Conservation (phyloP, 208 protist species). For the Jaenimonas drosophilae region DNA sequence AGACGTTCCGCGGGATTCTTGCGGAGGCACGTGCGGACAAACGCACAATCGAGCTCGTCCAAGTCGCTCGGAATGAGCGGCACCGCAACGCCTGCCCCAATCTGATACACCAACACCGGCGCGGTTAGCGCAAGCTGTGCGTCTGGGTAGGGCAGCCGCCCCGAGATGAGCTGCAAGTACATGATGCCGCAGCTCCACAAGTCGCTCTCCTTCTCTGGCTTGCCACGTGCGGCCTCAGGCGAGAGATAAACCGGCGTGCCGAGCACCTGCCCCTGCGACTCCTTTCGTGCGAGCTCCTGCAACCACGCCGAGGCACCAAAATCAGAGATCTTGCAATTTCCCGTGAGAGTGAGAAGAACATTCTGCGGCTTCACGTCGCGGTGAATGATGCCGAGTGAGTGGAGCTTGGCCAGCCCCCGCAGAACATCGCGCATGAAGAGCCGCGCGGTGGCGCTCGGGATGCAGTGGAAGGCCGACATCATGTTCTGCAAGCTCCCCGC, state of each 20-base stretch:
- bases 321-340: slow-evolving; percentile 87
- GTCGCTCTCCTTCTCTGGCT: slow-evolving; percentile 60
- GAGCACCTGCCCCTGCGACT: slow-evolving; percentile 38
- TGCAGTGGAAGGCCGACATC: slow-evolving; percentile 50
- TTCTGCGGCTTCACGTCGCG: slow-evolving; percentile 90
- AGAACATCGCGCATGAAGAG: slow-evolving; percentile 80
- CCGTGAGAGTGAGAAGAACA: slow-evolving; percentile 69
- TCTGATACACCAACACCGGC: slow-evolving; percentile 65
- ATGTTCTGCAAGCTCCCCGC: slow-evolving; percentile 77
- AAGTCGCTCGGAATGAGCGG: slow-evolving; percentile 51
- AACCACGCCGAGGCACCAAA: slow-evolving; percentile 80
- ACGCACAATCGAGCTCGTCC: slow-evolving; percentile 50
- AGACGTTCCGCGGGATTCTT: slow-evolving; percentile 35
- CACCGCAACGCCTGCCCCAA: slow-evolving; percentile 45
- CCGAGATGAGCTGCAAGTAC: slow-evolving; percentile 79
- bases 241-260: slow-evolving; percentile 86
- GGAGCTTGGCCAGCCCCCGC: slow-evolving; percentile 73
- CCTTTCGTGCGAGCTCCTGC: slow-evolving; percentile 51
- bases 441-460: slow-evolving; percentile 53
- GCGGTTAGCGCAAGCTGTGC: slow-evolving; percentile 33
- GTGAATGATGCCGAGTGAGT: slow-evolving; percentile 77
- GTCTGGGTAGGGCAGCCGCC: slow-evolving; percentile 58
- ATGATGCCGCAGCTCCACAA: slow-evolving; percentile 86
- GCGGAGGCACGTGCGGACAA: slow-evolving; percentile 56
- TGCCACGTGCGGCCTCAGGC: slow-evolving; percentile 73